A percentile compares a stretch with the other conserved stretches of the same genome.
Evolutionary conservation across 2,329 filamentous ascomycete genomes (phyloP).

Genomic region (Exophiala calicioides): DNA sequence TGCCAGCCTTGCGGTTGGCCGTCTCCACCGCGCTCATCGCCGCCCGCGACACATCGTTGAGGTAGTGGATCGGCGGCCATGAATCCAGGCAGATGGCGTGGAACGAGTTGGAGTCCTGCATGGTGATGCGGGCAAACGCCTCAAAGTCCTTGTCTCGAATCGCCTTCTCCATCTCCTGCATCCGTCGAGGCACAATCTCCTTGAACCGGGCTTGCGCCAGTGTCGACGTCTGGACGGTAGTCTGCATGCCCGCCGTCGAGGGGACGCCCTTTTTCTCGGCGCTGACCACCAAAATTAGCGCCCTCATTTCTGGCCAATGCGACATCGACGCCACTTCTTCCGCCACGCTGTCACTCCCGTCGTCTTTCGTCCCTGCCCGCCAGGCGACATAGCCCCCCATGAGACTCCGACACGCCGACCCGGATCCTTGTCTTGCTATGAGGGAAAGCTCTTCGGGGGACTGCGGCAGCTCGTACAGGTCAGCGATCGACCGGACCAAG

Average conservation of each 20-base stretch:
- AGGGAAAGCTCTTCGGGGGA: conserved; percentile 80
- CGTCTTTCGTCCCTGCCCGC: conserved; percentile 72
- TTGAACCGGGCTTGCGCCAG: conserved; percentile 77
- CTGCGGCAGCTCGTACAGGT: conserved; percentile 83
- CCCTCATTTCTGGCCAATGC: conserved; percentile 96
- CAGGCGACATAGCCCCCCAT: conserved; percentile 91
- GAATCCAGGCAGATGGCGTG: conserved; percentile 94
- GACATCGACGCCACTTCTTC: conserved; percentile 83
- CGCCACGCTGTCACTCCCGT: conserved; percentile 84
- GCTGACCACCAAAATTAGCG: conserved; percentile 84
- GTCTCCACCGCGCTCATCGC: conserved; percentile 86
- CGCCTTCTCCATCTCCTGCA: conserved; percentile 82
- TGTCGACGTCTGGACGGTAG: conserved; percentile 87
- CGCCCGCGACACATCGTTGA: conserved; percentile 89
- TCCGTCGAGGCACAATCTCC: conserved; percentile 76
- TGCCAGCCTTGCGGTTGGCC: conserved; percentile 78
- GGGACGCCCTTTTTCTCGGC: conserved; percentile 95
- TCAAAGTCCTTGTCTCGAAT: conserved; percentile 78
- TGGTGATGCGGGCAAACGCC: conserved; percentile 84
- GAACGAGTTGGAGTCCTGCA: conserved; percentile 97
- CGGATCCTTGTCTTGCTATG: conserved; percentile 90
- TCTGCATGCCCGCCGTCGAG: conserved; percentile 94
- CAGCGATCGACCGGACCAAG: conserved; percentile 75
- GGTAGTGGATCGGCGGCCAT: conserved; percentile 96
- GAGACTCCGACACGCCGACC: conserved; percentile 87